Base-by-base conservation (phyloP, 768 basidiomycete species). In the Mycena floridula region DNA sequence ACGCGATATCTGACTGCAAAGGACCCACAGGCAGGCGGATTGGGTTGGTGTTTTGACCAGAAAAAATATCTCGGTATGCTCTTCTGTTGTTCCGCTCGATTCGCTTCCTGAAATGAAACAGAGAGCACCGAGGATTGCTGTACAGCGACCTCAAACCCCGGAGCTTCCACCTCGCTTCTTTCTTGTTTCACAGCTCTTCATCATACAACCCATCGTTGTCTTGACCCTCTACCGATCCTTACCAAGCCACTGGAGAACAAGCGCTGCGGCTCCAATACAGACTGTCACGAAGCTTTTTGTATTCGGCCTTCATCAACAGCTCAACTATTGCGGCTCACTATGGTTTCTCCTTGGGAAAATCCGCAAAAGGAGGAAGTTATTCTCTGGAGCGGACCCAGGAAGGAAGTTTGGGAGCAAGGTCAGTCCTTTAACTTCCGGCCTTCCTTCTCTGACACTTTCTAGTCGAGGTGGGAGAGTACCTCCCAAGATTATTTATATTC, bases 331-430 rank as follows among this genome's bases (percentile, higher is more conserved):
- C 70, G 87, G 39, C 61, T 91, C 11, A 73, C 68, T 0, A 56
- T 83, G 5, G 59, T 57, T 25, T 46, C 47, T 25, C 51, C 46
- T 28, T 45, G 37, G 25, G 49, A 42, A n/a, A 43, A 48, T 37
- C 40, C 49, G 40, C 39, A 42, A 3, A 46, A 50, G 13, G 51
- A 70, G 25, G 58, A 67, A 30, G 66, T 79, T 1, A 60, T 91
- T 3, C 57, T 92, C 3, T 94, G 89, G 87, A 80, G 73, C 46
- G 90, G 90, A 0, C 79, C 85, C 5, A 64, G 62, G 7, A 53
- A 52, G 15, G 87, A 89, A 60, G 68, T 92, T 1, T 74, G 71
- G 63, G 76, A 82, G 42, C 73, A 84, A 70, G 79, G 85, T 82
- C 50, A 23, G 66, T 55, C n/a, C 40, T 26, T 51, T 48, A 38